Conservation (phyloP, 192 early-diverging fungal genomes). For the Backusella luteola region DNA sequence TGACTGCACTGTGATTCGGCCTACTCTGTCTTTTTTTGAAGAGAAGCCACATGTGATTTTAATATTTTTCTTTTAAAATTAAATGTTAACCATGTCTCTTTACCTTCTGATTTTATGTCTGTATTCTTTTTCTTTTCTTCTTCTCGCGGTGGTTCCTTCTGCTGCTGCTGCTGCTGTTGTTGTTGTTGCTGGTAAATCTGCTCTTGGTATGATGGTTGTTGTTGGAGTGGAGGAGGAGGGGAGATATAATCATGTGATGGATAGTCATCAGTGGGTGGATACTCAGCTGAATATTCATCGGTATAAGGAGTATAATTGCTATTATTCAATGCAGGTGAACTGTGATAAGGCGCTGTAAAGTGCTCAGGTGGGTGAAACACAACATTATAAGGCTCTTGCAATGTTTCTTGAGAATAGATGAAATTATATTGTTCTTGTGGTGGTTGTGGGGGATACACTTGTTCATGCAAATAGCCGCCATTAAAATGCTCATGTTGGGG, state of each 20-base stretch:
- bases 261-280: not conserved
- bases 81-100: not conserved
- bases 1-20: constrained; percentile 35
- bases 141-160: not conserved
- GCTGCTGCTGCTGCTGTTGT: not conserved
- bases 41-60: not conserved
- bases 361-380: constrained; percentile 1
- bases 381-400: not conserved
- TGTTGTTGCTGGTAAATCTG: not conserved
- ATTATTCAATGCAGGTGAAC: constrained; percentile 5
- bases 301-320: not conserved
- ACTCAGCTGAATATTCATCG: constrained; percentile 7
- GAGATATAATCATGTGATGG: not conserved
- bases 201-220: not conserved
- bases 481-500: not conserved
- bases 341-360: not conserved
- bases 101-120: not conserved
- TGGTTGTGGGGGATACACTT: not conserved
- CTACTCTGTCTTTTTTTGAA: constrained; percentile 21
- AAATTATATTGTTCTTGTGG: not conserved
- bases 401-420: not conserved
- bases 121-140: not conserved
- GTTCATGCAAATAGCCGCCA: not conserved
- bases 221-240: not conserved
- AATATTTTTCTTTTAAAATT: not conserved